Base-by-base conservation (phyloP, 2,329 filamentous ascomycete genomes). In the Cladosporium sp. region DNA sequence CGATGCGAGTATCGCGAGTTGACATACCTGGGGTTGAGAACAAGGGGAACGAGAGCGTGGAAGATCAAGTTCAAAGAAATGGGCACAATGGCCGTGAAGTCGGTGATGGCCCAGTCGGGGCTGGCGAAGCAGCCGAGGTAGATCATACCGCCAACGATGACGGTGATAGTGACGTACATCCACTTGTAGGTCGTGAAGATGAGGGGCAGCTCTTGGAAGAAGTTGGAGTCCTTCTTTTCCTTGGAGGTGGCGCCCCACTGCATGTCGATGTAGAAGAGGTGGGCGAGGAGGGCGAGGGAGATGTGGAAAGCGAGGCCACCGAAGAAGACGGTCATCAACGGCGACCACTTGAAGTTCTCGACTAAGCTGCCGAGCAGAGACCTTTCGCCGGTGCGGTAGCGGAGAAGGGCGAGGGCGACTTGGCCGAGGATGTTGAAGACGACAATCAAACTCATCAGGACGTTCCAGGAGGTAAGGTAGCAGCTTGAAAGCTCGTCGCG, bases 261-360 rank as follows among this genome's bases (percentile, higher is more conserved):
- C 87, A 94, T 93, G 74, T 94, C 82, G 69, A 93, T 84, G 75
- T 89, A 85, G 70, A 95, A 89, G 83, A 94, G 90, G 76, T 95
- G 91, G 3, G 85, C 81, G 44, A 94, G 74, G 34, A 95, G 78
- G 1, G 90, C 90, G 70, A 92, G 87, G 24, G 85, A 89, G 49
- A 96, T 83, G 74, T 95, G 90, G 35, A 95, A 80, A 0, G 86
- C 89, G 49, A 93, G 79, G 37, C 90, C 90, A 52, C 90, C 90
- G n/a, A 96, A 79, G 79, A 94, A 95, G 71, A 94, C 86, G 61
- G 86, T 87, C 48, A 93, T 78, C 73, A 86, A 77, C 2, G 81
- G 80, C 22, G 83, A 78, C 84, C 84, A 87, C 64, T 83, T 85
- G 66, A 86, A 72, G 67, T 86, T 87, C 64, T 82, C 78, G 56